These are phyloP conservation scores for Trichosporon inkin DNA, from an alignment of 1,284 basidiomycete species.

Conservation along the genomic window DNA sequence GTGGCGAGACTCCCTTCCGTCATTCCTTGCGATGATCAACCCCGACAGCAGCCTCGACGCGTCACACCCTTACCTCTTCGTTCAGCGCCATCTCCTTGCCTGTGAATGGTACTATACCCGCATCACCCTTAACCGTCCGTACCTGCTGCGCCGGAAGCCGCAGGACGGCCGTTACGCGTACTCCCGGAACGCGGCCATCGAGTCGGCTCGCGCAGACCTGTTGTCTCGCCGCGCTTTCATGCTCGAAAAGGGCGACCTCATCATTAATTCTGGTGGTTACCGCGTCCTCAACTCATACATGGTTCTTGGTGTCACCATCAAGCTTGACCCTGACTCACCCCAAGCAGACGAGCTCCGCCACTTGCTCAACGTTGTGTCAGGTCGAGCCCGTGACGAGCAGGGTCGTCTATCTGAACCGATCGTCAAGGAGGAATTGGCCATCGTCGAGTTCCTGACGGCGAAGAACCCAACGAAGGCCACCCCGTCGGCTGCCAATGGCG, in stretches of 20 bases:
- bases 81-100: conserved; percentile 48
- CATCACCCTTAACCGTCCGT: conserved; percentile 50
- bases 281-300: conserved; percentile 51
- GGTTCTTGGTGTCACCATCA: conserved; percentile 51
- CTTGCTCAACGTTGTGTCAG: conserved; percentile 51
- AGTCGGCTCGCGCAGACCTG: conserved; percentile 51
- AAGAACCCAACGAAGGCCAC: conserved; percentile 28
- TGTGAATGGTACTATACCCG: conserved; percentile 50
- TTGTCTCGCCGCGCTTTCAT: conserved; percentile 48
- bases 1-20: conserved; percentile 47
- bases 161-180: conserved; percentile 49
- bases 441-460: conserved; percentile 50
- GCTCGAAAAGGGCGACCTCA: conserved; percentile 50
- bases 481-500: conserved; percentile 19
- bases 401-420: conserved; percentile 50
- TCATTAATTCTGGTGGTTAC: conserved; percentile 49
- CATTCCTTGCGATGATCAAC: conserved; percentile 46
- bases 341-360: conserved; percentile 51
- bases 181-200: conserved; percentile 51
- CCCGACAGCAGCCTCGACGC: conserved; percentile 45
- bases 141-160: conserved; percentile 49
- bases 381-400: conserved; percentile 46
- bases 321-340: conserved; percentile 49
- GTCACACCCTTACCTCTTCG: conserved; percentile 47
- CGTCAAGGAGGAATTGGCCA: conserved; percentile 52